phyloP scores from a whole-genome alignment of 805 yeast species.

The Wickerhamiella siamensis region DNA sequence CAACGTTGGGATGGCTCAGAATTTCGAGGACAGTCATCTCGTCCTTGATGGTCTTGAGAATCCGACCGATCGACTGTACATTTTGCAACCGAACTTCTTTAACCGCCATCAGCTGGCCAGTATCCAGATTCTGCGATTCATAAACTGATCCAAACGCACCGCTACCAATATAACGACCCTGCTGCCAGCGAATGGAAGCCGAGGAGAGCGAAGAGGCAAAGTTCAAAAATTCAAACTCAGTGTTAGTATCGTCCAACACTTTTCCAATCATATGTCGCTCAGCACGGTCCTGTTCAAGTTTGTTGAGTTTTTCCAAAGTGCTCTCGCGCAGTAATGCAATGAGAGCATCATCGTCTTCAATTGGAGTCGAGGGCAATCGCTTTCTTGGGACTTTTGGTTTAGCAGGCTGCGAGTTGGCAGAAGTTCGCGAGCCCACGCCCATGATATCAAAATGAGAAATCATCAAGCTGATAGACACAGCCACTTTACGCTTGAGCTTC shows the following conservation, averaged over 20 bases:
- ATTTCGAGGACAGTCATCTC: slow-evolving; percentile 95
- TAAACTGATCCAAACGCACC: slow-evolving; percentile 93
- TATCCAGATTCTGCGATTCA: slow-evolving; percentile 82
- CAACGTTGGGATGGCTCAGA: slow-evolving; percentile 91
- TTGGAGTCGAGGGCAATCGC: slow-evolving; percentile 22
- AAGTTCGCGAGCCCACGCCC: slow-evolving; percentile 87
- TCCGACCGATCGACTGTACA: slow-evolving; percentile 64
- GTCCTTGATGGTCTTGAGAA: slow-evolving; percentile 80
- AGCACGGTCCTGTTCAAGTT: slow-evolving; percentile 45
- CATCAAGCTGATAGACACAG: slow-evolving; percentile 83
- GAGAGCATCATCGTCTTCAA: slow-evolving; percentile 40
- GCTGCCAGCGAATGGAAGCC: slow-evolving; percentile 93
- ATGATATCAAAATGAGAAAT: slow-evolving; percentile 94
- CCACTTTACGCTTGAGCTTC: slow-evolving; percentile 62
- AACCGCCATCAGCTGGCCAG: slow-evolving; percentile 94
- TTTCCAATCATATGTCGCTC: slow-evolving; percentile 55
- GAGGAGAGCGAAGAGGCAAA: slow-evolving; percentile 80
- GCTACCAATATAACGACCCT: slow-evolving; percentile 83
- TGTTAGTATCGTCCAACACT: slow-evolving; percentile 74
- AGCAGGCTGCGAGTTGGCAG: slow-evolving; percentile 39
- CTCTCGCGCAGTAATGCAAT: slow-evolving; percentile 48
- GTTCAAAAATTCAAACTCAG: slow-evolving; percentile 75
- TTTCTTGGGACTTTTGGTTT: neutral
- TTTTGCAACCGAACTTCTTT: slow-evolving; percentile 89
- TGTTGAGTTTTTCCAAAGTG: slow-evolving; percentile 48